These are phyloP conservation scores for Porpolomopsis calyptriformis DNA, from an alignment of 768 basidiomycete genomes.

Conservation along the genomic window DNA sequence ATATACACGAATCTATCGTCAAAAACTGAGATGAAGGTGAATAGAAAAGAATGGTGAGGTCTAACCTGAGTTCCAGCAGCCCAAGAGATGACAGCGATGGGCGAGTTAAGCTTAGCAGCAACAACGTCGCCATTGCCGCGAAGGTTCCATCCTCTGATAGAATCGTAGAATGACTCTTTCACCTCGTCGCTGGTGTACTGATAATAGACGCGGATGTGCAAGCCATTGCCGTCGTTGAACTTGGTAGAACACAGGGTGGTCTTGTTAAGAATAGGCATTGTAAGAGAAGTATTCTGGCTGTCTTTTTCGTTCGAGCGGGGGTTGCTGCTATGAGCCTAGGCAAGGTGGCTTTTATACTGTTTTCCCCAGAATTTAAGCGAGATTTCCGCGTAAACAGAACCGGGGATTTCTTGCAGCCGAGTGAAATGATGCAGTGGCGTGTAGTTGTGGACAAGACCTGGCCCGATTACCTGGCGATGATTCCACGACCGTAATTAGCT, in stretches of 20 bases:
- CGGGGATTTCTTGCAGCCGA: too few relatives aligned
- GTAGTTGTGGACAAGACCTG: too few relatives aligned
- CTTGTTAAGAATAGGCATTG: not conserved
- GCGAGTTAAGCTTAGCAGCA: not conserved
- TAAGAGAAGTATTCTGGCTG: too few relatives aligned
- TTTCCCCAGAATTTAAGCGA: too few relatives aligned
- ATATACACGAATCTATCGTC: not conserved
- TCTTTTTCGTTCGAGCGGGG: too few relatives aligned
- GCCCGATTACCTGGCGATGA: too few relatives aligned
- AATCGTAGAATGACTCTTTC: not conserved
- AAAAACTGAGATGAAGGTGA: not conserved
- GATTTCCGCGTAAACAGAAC: too few relatives aligned
- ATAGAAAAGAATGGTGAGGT: too few relatives aligned
- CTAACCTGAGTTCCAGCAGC: not conserved
- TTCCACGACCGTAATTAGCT: too few relatives aligned
- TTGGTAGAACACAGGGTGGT: not conserved
- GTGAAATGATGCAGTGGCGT: too few relatives aligned
- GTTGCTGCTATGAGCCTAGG: too few relatives aligned
- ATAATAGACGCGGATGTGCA: not conserved
- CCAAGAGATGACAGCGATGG: not conserved
- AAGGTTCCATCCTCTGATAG: not conserved
- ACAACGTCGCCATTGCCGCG: not conserved
- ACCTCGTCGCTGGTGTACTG: not conserved
- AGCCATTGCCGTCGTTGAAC: not conserved
- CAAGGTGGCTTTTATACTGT: too few relatives aligned